phyloP scores from a whole-genome alignment of 345 rosid genomes.

The Nephelium lappaceum region DNA sequence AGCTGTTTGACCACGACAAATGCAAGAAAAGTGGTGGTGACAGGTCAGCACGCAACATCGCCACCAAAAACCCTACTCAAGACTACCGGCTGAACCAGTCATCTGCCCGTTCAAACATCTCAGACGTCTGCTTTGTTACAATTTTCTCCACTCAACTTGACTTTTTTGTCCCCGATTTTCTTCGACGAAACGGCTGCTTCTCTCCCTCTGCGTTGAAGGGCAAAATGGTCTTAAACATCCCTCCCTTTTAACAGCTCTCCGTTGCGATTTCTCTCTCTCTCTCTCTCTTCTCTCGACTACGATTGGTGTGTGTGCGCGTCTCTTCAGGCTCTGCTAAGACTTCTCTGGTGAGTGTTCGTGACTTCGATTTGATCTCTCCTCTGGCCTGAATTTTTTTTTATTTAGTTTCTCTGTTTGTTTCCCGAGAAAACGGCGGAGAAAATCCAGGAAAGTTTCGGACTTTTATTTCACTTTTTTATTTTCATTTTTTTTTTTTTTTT shows the following conservation, averaged over 20 bases:
- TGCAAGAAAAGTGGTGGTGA: not conserved
- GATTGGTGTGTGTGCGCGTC: not conserved
- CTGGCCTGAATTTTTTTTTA: not conserved
- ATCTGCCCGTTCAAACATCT: not conserved
- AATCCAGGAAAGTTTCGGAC: not conserved
- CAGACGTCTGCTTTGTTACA: not conserved
- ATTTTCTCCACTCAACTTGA: not conserved
- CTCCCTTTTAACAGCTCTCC: not conserved
- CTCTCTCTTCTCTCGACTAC: not conserved
- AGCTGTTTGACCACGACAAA: not conserved
- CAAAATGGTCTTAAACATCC: not conserved
- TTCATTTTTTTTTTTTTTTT: not conserved
- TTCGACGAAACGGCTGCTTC: not conserved
- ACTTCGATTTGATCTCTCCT: not conserved
- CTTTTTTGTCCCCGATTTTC: conserved; percentile 9
- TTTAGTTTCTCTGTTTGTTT: conserved; percentile 14
- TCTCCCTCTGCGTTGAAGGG: not conserved
- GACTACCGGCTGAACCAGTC: conserved; percentile 40
- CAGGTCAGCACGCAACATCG: not conserved
- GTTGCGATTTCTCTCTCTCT: no score
- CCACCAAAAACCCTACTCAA: not conserved
- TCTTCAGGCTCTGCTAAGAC: conserved; percentile 10
- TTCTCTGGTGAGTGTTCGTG: conserved; percentile 11
- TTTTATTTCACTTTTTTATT: not conserved
- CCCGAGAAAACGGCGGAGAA: conserved; percentile 10